Base-by-base conservation (phyloP, 1,284 basidiomycete genomes). In the Apiotrichum sp. region DNA sequence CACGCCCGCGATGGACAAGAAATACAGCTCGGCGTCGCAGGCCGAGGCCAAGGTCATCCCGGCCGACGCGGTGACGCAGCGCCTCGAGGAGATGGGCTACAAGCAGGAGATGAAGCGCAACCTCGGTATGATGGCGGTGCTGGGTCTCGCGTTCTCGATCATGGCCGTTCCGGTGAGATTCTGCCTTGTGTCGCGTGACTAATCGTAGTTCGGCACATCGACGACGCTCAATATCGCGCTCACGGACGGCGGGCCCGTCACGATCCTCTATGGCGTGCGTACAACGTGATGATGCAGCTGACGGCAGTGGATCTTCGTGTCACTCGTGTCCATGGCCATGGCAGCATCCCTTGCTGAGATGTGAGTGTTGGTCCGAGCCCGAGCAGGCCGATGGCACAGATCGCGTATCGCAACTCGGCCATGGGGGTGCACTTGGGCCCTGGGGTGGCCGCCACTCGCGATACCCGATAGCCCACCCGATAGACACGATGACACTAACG, bases 341-440 rank as follows among this genome's bases (percentile, higher is more conserved):
- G 75, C 77, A 2, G 68, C 75, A 0, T 75, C 72, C 53, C 65
- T 80, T 6, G 78, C 76, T 1, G 78, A 80, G 56, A 77, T 80
- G 68, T 71, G 35, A 58, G 69, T 38, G 22, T 41, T 11, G 33
- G 22, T 22, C 22, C 22, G 22, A 22, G 22, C 22, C 22, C 22
- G 22, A 22, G 22, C 22, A 22, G 22, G 22, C 22, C 22, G 22
- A 22, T 22, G 22, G 22, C 22, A 22, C 22, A 22, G 22, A 22
- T 22, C 22, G 22, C 22, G 22, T 22, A 22, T 22, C 22, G 22
- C 22, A 22, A 22, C 22, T 22, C 22, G 22, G 22, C 22, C 22
- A 22, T 22, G 22, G 22, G 22, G 22, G 22, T 22, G 22, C 22
- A 22, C 22, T 22, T 22, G 22, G 22, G 22, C 22, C 22, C 22